Conservation (phyloP, 2,329 filamentous ascomycete genomes). For the Botrytis fabae region DNA sequence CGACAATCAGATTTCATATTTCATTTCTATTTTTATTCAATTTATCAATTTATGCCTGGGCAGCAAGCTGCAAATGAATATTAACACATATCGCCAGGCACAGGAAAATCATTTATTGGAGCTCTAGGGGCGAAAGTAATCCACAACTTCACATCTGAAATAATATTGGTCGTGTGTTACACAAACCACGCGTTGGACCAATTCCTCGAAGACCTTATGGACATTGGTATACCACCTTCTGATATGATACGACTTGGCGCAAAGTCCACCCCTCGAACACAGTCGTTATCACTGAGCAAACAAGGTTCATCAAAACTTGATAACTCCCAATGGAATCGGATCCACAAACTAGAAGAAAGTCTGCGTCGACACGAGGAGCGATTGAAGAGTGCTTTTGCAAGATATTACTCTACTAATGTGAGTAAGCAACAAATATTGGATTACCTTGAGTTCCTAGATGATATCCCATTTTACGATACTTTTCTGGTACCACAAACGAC, state of each 20-base stretch:
- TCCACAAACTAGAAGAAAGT: constrained; percentile 46
- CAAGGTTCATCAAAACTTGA: constrained; percentile 43
- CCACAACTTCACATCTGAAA: constrained; percentile 49
- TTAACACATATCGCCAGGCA: constrained; percentile 49
- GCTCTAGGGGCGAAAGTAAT: constrained; percentile 60
- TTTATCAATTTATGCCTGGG: neutral
- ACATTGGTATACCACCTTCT: constrained; percentile 53
- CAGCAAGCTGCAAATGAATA: neutral
- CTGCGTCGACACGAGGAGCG: constrained; percentile 38
- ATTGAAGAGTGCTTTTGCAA: constrained; percentile 31
- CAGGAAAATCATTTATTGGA: constrained; percentile 75
- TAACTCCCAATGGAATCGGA: constrained; percentile 43
- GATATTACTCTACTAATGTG: constrained; percentile 27
- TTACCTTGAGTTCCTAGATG: constrained; percentile 54
- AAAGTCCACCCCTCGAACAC: constrained; percentile 54
- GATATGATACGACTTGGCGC: constrained; percentile 64
- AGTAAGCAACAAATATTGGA: constrained; percentile 42
- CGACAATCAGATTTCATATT: neutral
- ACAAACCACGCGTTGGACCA: constrained; percentile 69
- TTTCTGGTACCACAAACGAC: constrained; percentile 51
- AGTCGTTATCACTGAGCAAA: constrained; percentile 48
- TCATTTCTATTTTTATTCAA: neutral
- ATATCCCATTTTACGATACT: constrained; percentile 55
- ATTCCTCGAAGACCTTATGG: constrained; percentile 63
- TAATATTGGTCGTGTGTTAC: constrained; percentile 64